phyloP scores from a whole-genome alignment of 2,329 filamentous ascomycete genomes.

The Cadophora luteo-olivacea region DNA sequence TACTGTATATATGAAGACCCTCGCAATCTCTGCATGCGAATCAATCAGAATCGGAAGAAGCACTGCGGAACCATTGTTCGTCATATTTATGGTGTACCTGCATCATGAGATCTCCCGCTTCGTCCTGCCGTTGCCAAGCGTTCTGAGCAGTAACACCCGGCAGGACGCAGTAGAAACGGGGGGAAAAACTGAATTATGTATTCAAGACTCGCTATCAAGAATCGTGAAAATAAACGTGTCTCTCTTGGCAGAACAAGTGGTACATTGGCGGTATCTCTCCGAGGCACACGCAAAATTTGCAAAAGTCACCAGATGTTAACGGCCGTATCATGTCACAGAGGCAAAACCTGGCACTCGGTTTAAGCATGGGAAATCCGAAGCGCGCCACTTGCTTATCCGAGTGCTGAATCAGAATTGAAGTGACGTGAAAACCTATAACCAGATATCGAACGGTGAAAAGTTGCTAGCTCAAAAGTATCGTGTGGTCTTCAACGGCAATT shows the following conservation, averaged over 20 bases:
- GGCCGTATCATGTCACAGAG: not conserved
- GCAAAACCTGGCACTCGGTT: not conserved
- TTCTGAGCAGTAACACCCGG: not conserved
- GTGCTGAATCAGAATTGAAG: not conserved
- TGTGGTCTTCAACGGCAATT: too few relatives aligned
- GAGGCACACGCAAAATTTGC: not conserved
- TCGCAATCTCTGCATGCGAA: not conserved
- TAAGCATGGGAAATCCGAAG: not conserved
- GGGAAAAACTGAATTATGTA: not conserved
- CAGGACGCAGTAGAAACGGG: too few relatives aligned
- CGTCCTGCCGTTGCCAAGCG: not conserved
- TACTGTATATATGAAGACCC: not conserved
- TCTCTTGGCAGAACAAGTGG: not conserved
- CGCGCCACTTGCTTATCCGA: not conserved
- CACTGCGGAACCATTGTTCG: not conserved
- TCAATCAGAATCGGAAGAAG: not conserved
- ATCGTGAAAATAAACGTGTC: not conserved
- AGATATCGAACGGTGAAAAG: not conserved
- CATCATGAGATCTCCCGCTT: not conserved
- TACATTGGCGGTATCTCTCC: not conserved
- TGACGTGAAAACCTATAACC: not conserved
- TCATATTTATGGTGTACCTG: not conserved
- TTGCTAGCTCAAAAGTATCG: not conserved
- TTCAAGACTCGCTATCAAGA: not conserved
- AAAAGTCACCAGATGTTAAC: not conserved